Evolutionary conservation across 129 eudicot genomes (phyloP).

Genomic region (Helianthus annuus): HanXRQr2.0-SUNRISE NC_035444.2:65997965-65998464

Average conservation of each 20-base stretch:
- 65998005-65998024: neutral
- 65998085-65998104: slow-evolving; percentile 34
- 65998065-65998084: slow-evolving; percentile 25
- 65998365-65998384: slow-evolving; percentile 2
- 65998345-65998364: neutral
- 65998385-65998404: slow-evolving; percentile 17
- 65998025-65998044: slow-evolving; percentile 18
- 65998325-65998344: neutral
- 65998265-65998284: neutral
- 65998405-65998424: too few species aligned
- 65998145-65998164: neutral
- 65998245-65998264: neutral
- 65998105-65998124: slow-evolving; percentile 22
- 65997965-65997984: neutral
- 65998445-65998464: too few species aligned
- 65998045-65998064: slow-evolving; percentile 25
- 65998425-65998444: too few species aligned
- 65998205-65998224: too few species aligned
- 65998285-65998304: neutral
- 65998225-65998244: neutral
- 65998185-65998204: neutral
- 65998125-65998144: neutral
- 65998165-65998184: neutral
- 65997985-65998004: slow-evolving; percentile 2
- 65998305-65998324: neutral